Evolutionary conservation across 495 filamentous ascomycete genomes (phyloP).

Genomic region (Ascobolus immersus): DNA sequence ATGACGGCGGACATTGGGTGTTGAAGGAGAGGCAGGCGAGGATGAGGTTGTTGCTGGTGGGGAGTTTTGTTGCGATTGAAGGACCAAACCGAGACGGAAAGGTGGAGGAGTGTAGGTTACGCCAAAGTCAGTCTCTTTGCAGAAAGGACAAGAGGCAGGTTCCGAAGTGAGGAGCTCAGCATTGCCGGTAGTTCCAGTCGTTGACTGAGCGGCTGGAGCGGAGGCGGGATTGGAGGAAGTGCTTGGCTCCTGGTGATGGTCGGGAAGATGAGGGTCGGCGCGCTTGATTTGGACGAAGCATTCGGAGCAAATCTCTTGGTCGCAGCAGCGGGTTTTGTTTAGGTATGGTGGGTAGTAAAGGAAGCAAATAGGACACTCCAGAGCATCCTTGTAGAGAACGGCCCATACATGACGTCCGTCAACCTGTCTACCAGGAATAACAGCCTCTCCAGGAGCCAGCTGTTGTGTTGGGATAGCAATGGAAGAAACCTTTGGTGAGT

Average conservation of each 20-base stretch:
- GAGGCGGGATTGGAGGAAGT: too few species aligned
- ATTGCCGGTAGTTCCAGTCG: conserved; percentile 26
- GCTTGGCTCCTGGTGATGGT: conserved; percentile 40
- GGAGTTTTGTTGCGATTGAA: conserved; percentile 26
- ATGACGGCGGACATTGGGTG: conserved; percentile 20
- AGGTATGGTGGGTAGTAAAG: conserved; percentile 85
- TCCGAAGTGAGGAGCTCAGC: conserved; percentile 60
- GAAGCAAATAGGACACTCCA: conserved; percentile 91
- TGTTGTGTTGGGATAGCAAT: conserved; percentile 8
- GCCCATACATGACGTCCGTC: conserved; percentile 82
- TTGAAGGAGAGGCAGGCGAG: conserved; percentile 20
- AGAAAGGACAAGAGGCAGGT: conserved; percentile 84
- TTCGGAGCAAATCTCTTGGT: conserved; percentile 92
- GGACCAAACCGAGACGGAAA: conserved; percentile 58
- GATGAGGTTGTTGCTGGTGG: not conserved
- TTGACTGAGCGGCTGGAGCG: conserved; percentile 7
- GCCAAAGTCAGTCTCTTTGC: conserved; percentile 80
- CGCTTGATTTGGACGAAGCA: conserved; percentile 98
- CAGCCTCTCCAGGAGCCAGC: conserved; percentile 19
- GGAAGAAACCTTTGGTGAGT: too few species aligned
- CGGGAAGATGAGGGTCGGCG: conserved; percentile 82
- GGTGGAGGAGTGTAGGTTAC: conserved; percentile 73
- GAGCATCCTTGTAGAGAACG: conserved; percentile 69
- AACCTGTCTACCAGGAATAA: conserved; percentile 46
- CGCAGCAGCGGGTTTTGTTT: conserved; percentile 89